Conservation (phyloP, 2,329 filamentous ascomycete species). For the Fusarium lyarnte region DNA sequence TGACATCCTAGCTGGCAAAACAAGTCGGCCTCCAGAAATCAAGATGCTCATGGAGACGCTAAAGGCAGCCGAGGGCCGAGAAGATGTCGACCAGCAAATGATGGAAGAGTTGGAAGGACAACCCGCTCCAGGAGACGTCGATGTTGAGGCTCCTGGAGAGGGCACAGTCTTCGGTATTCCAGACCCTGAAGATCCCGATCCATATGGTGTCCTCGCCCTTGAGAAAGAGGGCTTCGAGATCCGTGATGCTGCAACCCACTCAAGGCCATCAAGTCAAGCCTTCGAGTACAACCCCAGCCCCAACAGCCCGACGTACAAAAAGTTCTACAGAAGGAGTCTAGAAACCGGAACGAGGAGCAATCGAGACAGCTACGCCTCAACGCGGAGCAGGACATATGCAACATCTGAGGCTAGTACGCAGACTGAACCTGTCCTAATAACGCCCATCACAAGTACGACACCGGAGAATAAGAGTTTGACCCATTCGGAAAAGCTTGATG, state of each 20-base stretch:
- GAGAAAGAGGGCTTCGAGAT: conserved; percentile 51
- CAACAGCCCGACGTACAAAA: conserved; percentile 49
- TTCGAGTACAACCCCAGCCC: conserved; percentile 52
- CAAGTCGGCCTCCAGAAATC: conserved; percentile 40
- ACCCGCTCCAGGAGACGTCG: conserved; percentile 49
- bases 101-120: conserved; percentile 49
- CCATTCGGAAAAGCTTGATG: neutral
- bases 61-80: conserved; percentile 48
- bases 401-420: conserved; percentile 44
- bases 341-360: conserved; percentile 34
- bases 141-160: conserved; percentile 43
- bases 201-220: conserved; percentile 50
- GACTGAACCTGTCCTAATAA: conserved; percentile 36
- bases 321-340: conserved; percentile 47
- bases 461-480: neutral
- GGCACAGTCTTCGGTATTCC: conserved; percentile 50
- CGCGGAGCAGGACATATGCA: conserved; percentile 24
- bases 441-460: neutral
- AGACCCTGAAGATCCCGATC: conserved; percentile 50
- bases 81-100: conserved; percentile 46
- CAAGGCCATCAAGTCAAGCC: conserved; percentile 47
- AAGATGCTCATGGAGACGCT: conserved; percentile 49
- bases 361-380: conserved; percentile 35
- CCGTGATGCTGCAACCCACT: conserved; percentile 49
- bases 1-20: conserved; percentile 58